A percentile compares a stretch with the other conserved stretches of the same genome.
phyloP scores from a whole-genome alignment of 2,329 filamentous ascomycete genomes.

The Alternaria brassicae region DNA sequence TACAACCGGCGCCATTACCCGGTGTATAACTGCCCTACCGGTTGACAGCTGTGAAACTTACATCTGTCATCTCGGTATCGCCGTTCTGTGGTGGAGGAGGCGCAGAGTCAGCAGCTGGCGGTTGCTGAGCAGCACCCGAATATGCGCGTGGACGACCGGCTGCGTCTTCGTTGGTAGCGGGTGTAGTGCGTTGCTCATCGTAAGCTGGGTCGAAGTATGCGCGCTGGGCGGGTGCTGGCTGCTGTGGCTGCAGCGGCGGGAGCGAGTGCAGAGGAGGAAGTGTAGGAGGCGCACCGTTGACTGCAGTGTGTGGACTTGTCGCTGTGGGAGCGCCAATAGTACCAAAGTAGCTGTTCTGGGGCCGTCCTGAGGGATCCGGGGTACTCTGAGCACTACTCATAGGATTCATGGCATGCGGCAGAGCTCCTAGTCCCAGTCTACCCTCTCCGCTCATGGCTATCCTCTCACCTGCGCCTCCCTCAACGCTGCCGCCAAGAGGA shows the following conservation, averaged over 20 bases:
- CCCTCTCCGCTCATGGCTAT: background rate
- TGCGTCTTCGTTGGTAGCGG: slow-evolving; percentile 35
- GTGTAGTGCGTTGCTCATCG: slow-evolving; percentile 38
- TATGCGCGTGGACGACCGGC: slow-evolving; percentile 35
- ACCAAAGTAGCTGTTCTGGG: slow-evolving; percentile 42
- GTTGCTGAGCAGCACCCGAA: slow-evolving; percentile 35
- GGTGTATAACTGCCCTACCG: slow-evolving; percentile 29
- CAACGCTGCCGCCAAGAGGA: slow-evolving; percentile 27
- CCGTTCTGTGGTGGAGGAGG: slow-evolving; percentile 41
- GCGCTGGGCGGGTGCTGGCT: slow-evolving; percentile 23
- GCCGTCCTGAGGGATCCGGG: slow-evolving; percentile 43
- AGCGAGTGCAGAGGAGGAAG: slow-evolving; percentile 38
- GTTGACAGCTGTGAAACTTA: slow-evolving; percentile 50
- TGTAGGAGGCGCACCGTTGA: slow-evolving; percentile 36
- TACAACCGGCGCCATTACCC: background rate
- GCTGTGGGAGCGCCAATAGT: slow-evolving; percentile 28
- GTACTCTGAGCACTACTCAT: slow-evolving; percentile 50
- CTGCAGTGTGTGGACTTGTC: slow-evolving; percentile 34
- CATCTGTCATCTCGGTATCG: slow-evolving; percentile 53
- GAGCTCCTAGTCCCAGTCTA: background rate
- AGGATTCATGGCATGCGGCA: slow-evolving; percentile 32
- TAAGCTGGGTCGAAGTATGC: slow-evolving; percentile 45
- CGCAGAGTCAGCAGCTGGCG: slow-evolving; percentile 25
- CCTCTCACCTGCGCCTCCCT: slow-evolving; percentile 6
- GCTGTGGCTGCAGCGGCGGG: slow-evolving; percentile 36